phyloP scores from a whole-genome alignment of 306 rosid species.

The Vicia villosa region DNA sequence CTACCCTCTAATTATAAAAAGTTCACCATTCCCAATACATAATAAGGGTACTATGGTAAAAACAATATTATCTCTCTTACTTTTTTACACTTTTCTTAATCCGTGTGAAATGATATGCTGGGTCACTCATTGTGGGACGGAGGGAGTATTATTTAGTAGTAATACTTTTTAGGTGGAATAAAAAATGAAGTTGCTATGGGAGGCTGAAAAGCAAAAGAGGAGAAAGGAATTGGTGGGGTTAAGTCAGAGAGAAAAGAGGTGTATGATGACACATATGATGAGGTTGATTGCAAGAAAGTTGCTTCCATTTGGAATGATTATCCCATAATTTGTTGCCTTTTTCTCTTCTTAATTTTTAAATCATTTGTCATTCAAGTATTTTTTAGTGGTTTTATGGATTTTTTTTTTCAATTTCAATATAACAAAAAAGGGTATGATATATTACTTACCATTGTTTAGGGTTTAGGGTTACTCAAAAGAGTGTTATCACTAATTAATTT shows the following conservation, averaged over 20 bases:
- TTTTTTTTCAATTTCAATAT: background rate
- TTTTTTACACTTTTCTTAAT: too few relatives aligned
- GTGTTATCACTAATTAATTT: background rate
- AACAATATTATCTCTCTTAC: too few relatives aligned
- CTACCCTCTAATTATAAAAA: too few relatives aligned
- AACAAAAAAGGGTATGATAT: background rate
- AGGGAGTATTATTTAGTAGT: slow-evolving; percentile 48
- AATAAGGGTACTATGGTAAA: too few relatives aligned
- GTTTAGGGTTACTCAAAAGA: background rate
- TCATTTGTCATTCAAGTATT: slow-evolving; percentile 29
- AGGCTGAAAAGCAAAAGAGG: slow-evolving; percentile 76
- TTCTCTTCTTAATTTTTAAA: slow-evolving; percentile 41
- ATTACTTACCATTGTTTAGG: background rate
- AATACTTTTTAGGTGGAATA: slow-evolving; percentile 64
- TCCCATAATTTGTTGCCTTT: slow-evolving; percentile 79
- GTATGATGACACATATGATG: slow-evolving; percentile 95
- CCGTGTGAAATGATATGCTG: too few relatives aligned
- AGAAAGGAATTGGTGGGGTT: slow-evolving; percentile 22
- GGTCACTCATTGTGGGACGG: too few relatives aligned
- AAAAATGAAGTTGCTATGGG: slow-evolving; percentile 52
- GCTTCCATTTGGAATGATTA: slow-evolving; percentile 75
- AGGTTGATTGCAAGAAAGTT: slow-evolving; percentile 56
- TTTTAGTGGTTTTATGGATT: background rate
- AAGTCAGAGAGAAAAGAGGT: slow-evolving; percentile 37
- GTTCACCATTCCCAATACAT: too few relatives aligned